phyloP scores from a whole-genome alignment of 352 stramenopile genomes.

The Phytophthora idaei region DNA sequence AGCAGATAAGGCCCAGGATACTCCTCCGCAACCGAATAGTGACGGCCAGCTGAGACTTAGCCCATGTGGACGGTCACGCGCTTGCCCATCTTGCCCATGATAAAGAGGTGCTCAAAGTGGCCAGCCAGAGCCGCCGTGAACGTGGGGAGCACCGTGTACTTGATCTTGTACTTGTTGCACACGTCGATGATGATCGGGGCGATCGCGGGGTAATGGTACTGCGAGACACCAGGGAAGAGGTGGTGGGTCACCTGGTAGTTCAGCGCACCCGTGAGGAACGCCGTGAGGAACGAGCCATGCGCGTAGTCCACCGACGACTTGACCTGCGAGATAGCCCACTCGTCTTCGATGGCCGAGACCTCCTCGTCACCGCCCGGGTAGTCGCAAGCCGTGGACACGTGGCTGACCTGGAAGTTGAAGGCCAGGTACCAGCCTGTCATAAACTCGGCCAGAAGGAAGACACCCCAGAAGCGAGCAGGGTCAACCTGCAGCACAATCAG shows the following conservation, averaged over 20 bases:
- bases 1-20: background rate
- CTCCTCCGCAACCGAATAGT: background rate
- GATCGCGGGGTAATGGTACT: constrained; percentile 93
- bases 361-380: constrained; percentile 81
- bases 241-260: constrained; percentile 98
- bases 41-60: constrained; percentile 39
- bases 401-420: constrained; percentile 94
- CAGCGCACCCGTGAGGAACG: constrained; percentile 95
- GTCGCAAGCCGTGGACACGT: constrained; percentile 90
- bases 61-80: constrained; percentile 86
- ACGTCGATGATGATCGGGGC: constrained; percentile 93
- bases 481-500: constrained; percentile 75
- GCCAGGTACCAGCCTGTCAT: constrained; percentile 93
- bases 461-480: constrained; percentile 63
- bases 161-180: constrained; percentile 93
- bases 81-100: constrained; percentile 88
- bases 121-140: constrained; percentile 81
- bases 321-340: constrained; percentile 94
- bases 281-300: constrained; percentile 78
- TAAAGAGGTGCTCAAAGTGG: constrained; percentile 90
- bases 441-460: constrained; percentile 91
- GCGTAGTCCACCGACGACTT: constrained; percentile 95
- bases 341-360: constrained; percentile 72
- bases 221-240: constrained; percentile 93
- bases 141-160: constrained; percentile 90